Evolutionary conservation across 2,329 filamentous ascomycete genomes (phyloP), one percentile per base, ranked within the genome.

Genomic region (Rhynchosporium agropyri): DNA sequence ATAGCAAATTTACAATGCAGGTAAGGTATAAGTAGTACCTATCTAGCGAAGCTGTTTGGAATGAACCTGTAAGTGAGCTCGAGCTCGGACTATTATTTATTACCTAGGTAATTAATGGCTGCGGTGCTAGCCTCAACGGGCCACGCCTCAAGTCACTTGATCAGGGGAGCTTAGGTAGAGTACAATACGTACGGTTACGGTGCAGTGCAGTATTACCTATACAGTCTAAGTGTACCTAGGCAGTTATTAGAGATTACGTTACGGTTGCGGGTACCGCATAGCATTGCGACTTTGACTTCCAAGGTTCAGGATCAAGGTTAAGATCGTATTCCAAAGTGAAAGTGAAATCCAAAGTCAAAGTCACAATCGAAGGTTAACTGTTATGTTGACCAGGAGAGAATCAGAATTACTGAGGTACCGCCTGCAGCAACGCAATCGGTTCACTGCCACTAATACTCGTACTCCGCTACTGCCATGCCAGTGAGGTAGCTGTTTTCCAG

Each of bases 11-110:
- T 36, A 36, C 33, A 36, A 36, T 36, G 33, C 33, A 6, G 9
- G 33, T 36, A 5, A 20, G 20, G 20, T 20, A 20, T 20, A 20
- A 20, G 20, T 20, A 20, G 20, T 20, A 20, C 20, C 20, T 1
- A 1, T 20, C 20, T 20, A 20, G 20, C 20, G 20, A 20, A 20
- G 28, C 46, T 49, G 46, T 36, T 49, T 49, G 20, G 46, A 26
- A 49, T 49, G 46, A 49, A 29, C 7, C 46, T 49, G 33, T 40
- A 8, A 26, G 9, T 40, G 13, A 26, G 9, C 13, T 40, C 10
- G 33, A 26, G 51, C 51, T 54, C 51, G 33, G 51, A 54, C 51
- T 54, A 54, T 38, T 53, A 26, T 20, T 20, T 20, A 53, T 53
- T 50, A 15, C 29, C 12, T 13, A 1, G 15, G 12, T 13, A 31